Base-by-base conservation (phyloP, 768 basidiomycete species). In the Auricularia auricula-judae region DNA sequence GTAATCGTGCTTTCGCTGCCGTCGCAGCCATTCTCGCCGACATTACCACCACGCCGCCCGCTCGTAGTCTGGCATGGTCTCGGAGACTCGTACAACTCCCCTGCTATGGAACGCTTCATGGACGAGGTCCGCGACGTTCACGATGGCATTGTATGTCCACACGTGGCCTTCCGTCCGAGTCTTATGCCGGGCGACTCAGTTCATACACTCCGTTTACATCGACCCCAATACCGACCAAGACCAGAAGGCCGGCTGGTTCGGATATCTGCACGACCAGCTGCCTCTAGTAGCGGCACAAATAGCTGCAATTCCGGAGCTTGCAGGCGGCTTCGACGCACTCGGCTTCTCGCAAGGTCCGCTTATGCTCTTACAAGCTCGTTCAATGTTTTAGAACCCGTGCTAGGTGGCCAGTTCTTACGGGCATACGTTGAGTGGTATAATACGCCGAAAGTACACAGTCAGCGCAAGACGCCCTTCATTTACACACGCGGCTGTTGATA, bases 331-430 rank as follows among this genome's bases (percentile, higher is more conserved):
- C 68, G 91, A 93, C 71, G 92, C 88, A 16, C 85, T 94, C 62
- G 92, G 92, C 1, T 87, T 94, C 74, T 93, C 91, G 1, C 92
- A 94, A 81, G 91, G 87, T 42, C 74, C 63, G n/a, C 72, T 63
- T 3, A 12, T 60, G 43, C 11, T n/a, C 53, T 16, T 63, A 3
- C 3, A 14, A 4, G 23, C 21, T 12, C 3, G 29, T 21, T n/a
- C 23, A 29, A 21, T 4, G 34, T 54, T 61, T 3, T 10, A 29
- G 21, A 39, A 23, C 58, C 33, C 18, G 29, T 23, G 29, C 66
- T 87, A 87, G 87, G 39, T 21, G 91, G 91, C 4, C 92, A 92
- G 71, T 93, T 94, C 73, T 80, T 93, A 43, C 83, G 92, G n/a
- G 91, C 86, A 36, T 93, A 91, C 68, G 82, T 89, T 21, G 88